Evolutionary conservation across 2,329 filamentous ascomycete genomes (phyloP).

Genomic region (Nemania abortiva): DNA sequence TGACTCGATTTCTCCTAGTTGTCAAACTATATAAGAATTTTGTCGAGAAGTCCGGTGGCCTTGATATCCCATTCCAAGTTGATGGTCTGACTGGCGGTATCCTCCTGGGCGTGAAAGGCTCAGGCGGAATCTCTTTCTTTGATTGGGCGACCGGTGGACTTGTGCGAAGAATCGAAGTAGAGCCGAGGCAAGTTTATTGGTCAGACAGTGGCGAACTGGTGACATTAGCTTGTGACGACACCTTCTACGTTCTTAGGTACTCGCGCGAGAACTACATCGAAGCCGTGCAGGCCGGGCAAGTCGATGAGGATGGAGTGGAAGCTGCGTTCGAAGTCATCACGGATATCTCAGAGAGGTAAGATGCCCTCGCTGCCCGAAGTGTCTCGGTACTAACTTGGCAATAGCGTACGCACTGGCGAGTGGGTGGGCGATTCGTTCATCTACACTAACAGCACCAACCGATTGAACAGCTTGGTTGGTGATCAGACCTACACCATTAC

Average conservation of each 20-base stretch:
- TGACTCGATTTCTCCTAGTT: conserved; percentile 32
- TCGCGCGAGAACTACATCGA: conserved; percentile 89
- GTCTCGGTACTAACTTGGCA: conserved; percentile 44
- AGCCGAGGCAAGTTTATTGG: conserved; percentile 86
- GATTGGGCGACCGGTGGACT: conserved; percentile 93
- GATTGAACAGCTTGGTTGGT: conserved; percentile 96
- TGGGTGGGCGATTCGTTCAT: conserved; percentile 99
- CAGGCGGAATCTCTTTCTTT: conserved; percentile 94
- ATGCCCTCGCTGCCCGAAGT: neutral
- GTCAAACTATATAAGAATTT: conserved; percentile 99
- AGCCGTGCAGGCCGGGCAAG: conserved; percentile 82
- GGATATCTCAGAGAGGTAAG: conserved; percentile 88
- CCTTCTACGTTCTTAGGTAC: conserved; percentile 93
- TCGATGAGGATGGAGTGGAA: conserved; percentile 93
- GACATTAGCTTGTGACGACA: conserved; percentile 91
- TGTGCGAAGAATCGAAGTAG: conserved; percentile 90
- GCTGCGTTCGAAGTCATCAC: conserved; percentile 96
- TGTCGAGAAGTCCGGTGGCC: conserved; percentile 85
- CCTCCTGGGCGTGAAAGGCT: conserved; percentile 92
- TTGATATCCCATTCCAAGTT: conserved; percentile 95
- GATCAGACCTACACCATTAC: conserved; percentile 98
- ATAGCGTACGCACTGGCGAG: conserved; percentile 88
- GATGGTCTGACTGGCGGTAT: conserved; percentile 91
- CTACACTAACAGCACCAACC: conserved; percentile 97
- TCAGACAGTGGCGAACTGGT: conserved; percentile 96